Base-by-base conservation (phyloP, 208 protist species). In the Leishmania aethiopica region DNA sequence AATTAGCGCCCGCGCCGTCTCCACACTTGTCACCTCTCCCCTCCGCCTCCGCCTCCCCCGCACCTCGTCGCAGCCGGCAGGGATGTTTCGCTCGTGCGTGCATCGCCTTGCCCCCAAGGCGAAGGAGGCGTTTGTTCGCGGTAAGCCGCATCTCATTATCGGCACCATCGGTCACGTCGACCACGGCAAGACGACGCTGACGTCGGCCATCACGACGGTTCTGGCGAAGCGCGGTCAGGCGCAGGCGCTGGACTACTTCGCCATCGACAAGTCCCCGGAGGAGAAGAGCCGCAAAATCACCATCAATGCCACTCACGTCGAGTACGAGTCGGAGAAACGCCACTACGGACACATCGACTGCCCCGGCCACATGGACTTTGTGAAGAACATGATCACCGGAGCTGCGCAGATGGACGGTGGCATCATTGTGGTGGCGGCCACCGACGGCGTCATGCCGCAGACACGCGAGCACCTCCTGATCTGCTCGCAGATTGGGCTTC, bases 341-440 rank as follows among this genome's bases (percentile, higher is more conserved):
- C 95, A 99, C 89, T 99, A 99, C 91, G 99, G 99, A 75, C 98
- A 99, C 93, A 99, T 99, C 88, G 99, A 99, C 93, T 99, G 99
- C 87, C 99, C 99, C 40, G 99, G 99, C 37, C 99, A 99, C 84
- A 93, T 99, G 83, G 99, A 99, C 92, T 99, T 99, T 94, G 99
- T 99, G 83, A 99, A 99, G 91, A 99, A 99, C 96, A 99, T 99
- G 99, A 99, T 99, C 89, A 99, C 98, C 77, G 99, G 99, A 85
- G 98, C 99, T 70, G 98, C 99, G 57, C 99, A 99, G 89, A 98
- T 98, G 95, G 95, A 98, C 82, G 95, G 94, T 70, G 93, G 93
- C 53, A 98, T 98, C 79, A 92, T 98, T 75, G 95, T 98, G 67
- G 95, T 98, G 74, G 92, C 95, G 1, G 95, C 96, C 53, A 98